A percentile compares a stretch with the other conserved stretches of the same genome.
Conservation (phyloP, 805 yeast species). For the Kuraishia floccosa region DNA sequence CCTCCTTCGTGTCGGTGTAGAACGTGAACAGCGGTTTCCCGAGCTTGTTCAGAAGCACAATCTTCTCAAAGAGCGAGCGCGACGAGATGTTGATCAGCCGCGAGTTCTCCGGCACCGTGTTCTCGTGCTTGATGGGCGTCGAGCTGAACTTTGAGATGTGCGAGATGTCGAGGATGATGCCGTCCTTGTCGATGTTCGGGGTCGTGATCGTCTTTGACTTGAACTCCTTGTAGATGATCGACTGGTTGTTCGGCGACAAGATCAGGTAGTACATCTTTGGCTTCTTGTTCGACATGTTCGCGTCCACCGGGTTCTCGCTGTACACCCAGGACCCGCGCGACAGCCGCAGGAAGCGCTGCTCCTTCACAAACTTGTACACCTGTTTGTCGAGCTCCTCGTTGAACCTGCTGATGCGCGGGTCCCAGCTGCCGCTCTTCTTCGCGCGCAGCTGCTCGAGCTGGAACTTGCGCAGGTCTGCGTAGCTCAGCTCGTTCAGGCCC, state of each 20-base stretch:
- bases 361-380: conserved; percentile 59
- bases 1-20: conserved; percentile 59
- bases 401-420: conserved; percentile 31
- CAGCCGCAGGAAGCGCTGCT: conserved; percentile 61
- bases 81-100: conserved; percentile 46
- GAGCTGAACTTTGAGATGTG: conserved; percentile 40
- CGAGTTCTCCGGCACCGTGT: conserved; percentile 20
- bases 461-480: conserved; percentile 36
- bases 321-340: conserved; percentile 78
- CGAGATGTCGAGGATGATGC: conserved; percentile 36
- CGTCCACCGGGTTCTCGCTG: conserved; percentile 37
- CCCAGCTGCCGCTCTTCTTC: conserved; percentile 30
- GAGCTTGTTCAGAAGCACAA: conserved; percentile 32
- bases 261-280: conserved; percentile 43
- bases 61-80: conserved; percentile 44
- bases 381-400: conserved; percentile 39
- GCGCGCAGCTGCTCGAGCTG: conserved; percentile 37
- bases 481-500: conserved; percentile 27
- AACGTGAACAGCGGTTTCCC: conserved; percentile 38
- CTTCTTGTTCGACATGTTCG: conserved; percentile 8
- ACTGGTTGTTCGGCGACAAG: conserved; percentile 56
- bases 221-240: conserved; percentile 51
- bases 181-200: conserved; percentile 54
- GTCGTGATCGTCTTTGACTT: conserved; percentile 27
- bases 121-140: conserved; percentile 34